Conservation (phyloP, 352 stramenopile genomes). For the Phytophthora hybrid region DNA sequence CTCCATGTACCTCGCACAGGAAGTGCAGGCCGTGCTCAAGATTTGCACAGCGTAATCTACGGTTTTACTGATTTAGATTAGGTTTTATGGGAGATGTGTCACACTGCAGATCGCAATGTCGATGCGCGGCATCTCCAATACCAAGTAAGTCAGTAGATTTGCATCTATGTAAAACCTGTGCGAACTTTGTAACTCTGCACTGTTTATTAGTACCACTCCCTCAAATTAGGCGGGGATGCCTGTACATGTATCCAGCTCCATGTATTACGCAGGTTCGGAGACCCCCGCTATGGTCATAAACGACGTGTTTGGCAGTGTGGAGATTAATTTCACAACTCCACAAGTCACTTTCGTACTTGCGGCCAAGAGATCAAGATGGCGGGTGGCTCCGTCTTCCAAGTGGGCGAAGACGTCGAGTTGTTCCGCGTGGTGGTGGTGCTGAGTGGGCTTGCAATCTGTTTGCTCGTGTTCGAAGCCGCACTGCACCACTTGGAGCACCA, state of each 20-base stretch:
- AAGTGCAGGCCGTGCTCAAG: no score
- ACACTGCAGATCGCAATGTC: no score
- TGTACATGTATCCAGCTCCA: conserved; percentile 5
- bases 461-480: conserved; percentile 52
- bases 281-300: conserved; percentile 16
- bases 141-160: no score
- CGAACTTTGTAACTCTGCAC: no score
- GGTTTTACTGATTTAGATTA: no score
- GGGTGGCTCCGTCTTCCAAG: conserved; percentile 53
- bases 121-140: no score
- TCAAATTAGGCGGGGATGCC: no score
- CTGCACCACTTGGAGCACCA: conserved; percentile 56
- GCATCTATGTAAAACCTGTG: no score
- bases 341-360: conserved; percentile 18
- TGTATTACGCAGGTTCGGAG: conserved; percentile 20
- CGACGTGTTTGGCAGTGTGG: neutral
- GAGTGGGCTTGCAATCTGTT: conserved; percentile 47
- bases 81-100: no score
- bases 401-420: conserved; percentile 63
- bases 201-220: no score
- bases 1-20: no score
- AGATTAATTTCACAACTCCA: neutral
- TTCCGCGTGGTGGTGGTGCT: conserved; percentile 52
- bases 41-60: no score
- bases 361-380: conserved; percentile 21